Percentiles rank a stretch among this genome's conserved stretches.
Conservation (phyloP, 306 rosid species). For the Hippophae tibetana region DNA sequence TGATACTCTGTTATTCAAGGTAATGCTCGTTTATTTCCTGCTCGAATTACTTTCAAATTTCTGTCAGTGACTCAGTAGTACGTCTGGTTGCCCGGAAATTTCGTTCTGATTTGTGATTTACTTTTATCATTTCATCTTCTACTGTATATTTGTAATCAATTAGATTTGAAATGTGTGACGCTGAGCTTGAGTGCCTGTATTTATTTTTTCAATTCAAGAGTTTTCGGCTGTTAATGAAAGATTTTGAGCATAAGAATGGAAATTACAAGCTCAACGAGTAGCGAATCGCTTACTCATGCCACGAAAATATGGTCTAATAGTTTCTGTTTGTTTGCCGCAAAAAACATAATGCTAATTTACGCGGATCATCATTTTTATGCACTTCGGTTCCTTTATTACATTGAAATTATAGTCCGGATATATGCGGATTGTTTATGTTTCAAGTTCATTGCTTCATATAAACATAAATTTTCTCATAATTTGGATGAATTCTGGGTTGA, state of each 20-base stretch:
- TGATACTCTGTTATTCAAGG: constrained; percentile 83
- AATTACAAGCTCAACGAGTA: too few species aligned
- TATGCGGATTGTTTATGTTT: too few species aligned
- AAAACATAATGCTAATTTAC: too few species aligned
- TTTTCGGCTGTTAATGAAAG: constrained; percentile 3
- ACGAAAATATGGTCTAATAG: too few species aligned
- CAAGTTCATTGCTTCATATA: too few species aligned
- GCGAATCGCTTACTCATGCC: too few species aligned
- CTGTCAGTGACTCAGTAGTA: background rate
- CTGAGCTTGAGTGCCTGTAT: constrained; percentile 1
- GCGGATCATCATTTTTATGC: too few species aligned
- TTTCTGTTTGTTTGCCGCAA: too few species aligned
- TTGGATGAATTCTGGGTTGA: too few species aligned
- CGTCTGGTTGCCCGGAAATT: constrained; percentile 7
- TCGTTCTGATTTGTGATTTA: background rate
- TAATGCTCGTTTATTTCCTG: background rate
- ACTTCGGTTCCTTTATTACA: too few species aligned
- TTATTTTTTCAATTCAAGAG: background rate
- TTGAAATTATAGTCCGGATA: too few species aligned
- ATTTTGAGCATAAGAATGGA: background rate
- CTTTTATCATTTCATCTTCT: background rate
- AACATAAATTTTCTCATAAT: too few species aligned
- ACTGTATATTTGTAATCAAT: background rate
- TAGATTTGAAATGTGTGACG: background rate
- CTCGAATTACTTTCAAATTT: background rate